Conservation (phyloP, 352 stramenopile species). For the Globisporangium iwayamae region DNA sequence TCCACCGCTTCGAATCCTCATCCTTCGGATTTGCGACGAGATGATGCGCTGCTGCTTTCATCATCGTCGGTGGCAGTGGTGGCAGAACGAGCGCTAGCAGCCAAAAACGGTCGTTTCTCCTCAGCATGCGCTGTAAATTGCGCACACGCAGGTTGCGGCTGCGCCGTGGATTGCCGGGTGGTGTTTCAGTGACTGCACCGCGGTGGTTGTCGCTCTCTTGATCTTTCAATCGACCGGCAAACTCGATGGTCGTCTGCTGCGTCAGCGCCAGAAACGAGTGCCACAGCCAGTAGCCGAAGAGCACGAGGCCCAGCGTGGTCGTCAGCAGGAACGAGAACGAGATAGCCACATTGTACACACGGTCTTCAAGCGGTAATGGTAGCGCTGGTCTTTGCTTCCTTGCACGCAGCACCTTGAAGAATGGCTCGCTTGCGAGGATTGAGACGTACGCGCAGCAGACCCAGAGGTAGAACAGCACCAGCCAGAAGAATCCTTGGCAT, state of each 20-base stretch:
- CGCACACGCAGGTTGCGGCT: background rate
- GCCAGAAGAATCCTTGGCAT: constrained; percentile 39
- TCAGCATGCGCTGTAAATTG: constrained; percentile 23
- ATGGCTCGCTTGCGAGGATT: constrained; percentile 27
- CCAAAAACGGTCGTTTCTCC: constrained; percentile 27
- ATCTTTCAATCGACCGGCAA: constrained; percentile 15
- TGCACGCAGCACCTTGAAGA: constrained; percentile 16
- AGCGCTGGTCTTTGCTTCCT: constrained; percentile 11
- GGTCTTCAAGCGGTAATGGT: constrained; percentile 8
- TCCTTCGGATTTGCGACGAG: background rate
- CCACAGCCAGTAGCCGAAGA: constrained; percentile 38
- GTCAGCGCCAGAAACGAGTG: constrained; percentile 45
- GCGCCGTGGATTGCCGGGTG: background rate
- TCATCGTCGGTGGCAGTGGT: background rate
- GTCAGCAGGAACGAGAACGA: constrained; percentile 38
- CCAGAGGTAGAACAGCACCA: constrained; percentile 48
- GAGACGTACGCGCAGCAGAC: constrained; percentile 39
- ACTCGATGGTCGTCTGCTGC: constrained; percentile 38
- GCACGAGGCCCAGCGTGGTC: constrained; percentile 26
- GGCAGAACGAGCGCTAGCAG: constrained; percentile 25
- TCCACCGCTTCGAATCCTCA: background rate
- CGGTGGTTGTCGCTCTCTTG: constrained; percentile 8
- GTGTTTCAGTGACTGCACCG: background rate
- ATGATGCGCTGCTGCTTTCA: background rate
- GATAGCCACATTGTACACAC: constrained; percentile 28